phyloP scores from a whole-genome alignment of 2,329 filamentous ascomycete genomes.

The Ceratocystis lukuohia region DNA sequence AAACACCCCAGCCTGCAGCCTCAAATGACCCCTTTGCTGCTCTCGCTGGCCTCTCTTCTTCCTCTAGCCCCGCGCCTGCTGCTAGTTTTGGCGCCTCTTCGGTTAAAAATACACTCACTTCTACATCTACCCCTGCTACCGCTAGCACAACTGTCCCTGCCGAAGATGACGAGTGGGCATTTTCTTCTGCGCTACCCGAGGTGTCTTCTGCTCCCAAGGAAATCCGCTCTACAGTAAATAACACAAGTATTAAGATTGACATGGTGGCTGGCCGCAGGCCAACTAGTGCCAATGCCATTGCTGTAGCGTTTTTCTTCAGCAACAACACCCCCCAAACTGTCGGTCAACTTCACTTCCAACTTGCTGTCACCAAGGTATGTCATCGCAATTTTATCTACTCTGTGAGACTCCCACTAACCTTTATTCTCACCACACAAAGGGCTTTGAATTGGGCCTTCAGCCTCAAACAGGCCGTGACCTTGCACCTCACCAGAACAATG shows the following conservation, averaged over 20 bases:
- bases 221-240: slow-evolving; percentile 53
- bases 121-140: slow-evolving; percentile 24
- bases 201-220: slow-evolving; percentile 40
- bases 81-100: neutral
- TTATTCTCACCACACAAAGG: slow-evolving; percentile 34
- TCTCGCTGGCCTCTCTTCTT: slow-evolving; percentile 26
- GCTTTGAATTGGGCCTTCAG: slow-evolving; percentile 65
- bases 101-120: neutral
- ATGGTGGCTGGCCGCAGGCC: slow-evolving; percentile 53
- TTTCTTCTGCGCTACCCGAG: slow-evolving; percentile 71
- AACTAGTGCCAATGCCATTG: slow-evolving; percentile 43
- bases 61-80: slow-evolving; percentile 23
- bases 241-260: slow-evolving; percentile 57
- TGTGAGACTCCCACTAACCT: slow-evolving; percentile 19
- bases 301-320: slow-evolving; percentile 66
- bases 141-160: slow-evolving; percentile 26
- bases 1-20: slow-evolving; percentile 23
- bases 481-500: slow-evolving; percentile 55
- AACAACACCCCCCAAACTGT: slow-evolving; percentile 63
- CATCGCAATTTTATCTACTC: neutral
- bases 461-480: slow-evolving; percentile 74
- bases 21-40: slow-evolving; percentile 39
- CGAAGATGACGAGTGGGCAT: slow-evolving; percentile 88
- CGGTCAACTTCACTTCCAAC: slow-evolving; percentile 72
- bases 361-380: slow-evolving; percentile 81